Evolutionary conservation across 441 rosid genomes (phyloP), one percentile per base, ranked within the genome.

Genomic region (Populus hybrid): DNA sequence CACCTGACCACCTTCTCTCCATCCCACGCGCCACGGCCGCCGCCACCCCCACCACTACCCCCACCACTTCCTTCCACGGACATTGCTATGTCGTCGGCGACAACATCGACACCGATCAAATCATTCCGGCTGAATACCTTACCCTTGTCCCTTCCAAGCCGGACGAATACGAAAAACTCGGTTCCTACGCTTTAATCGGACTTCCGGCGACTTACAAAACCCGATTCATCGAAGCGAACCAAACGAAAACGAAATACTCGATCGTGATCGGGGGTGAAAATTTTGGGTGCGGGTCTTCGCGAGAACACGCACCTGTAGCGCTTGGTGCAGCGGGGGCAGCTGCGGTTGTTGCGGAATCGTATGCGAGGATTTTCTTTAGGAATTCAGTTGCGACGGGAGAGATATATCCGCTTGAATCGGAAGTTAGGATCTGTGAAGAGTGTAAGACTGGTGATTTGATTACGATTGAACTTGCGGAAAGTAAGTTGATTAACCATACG

Each of bases 81-180:
- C 89, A 87, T 81, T 94, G 98, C 87, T 94, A 94, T 54, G 97
- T 94, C 36, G 90, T 92, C 66, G 91, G 97, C 3, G 97, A 92
- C 83, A 92, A 94, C 91, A 92, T 94, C 74, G 97, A 94, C 88
- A 92, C 98, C 3, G 97, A 94, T 84, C 98, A 94, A 79, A 94
- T 94, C 70, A 92, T 92, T 76, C 97, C 98, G 3, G 96, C 96
- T 0, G 99, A 95, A 78, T 90, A 88, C 85, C 95, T 92, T 46
- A 92, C 99, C 4, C 87, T 95, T 1, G 97, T 95, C 64, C 99
- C 99, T 0, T 92, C 99, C 6, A 92, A 93, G 70, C 99, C 87
- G 7, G 91, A 83, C 2, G 98, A 93, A 68, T 93, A 92, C 84
- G 92, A 89, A 78, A 91, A 94, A 81, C 93, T 94, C 69, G 98